Evolutionary conservation across 2,329 filamentous ascomycete species (phyloP).

Genomic region (Nemania sp.): DNA sequence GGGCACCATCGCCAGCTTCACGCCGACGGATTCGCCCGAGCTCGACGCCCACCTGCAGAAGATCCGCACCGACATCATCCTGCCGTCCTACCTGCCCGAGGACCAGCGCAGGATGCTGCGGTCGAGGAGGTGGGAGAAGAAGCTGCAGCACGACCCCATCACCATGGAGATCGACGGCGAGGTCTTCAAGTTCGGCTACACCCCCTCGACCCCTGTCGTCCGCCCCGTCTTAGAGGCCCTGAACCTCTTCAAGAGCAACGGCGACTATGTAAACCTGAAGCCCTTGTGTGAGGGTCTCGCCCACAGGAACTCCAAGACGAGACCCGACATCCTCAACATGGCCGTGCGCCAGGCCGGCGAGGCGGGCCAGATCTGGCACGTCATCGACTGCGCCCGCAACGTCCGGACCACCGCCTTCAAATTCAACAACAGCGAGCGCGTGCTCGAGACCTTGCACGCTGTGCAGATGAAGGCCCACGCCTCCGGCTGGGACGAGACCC

Average conservation of each 20-base stretch:
- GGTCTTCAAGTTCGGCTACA: conserved; percentile 54
- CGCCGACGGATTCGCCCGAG: conserved; percentile 53
- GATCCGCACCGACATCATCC: conserved; percentile 62
- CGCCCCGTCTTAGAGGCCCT: conserved; percentile 46
- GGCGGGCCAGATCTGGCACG: conserved; percentile 47
- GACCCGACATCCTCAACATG: conserved; percentile 40
- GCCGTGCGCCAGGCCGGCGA: conserved; percentile 47
- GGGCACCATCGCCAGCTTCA: conserved; percentile 50
- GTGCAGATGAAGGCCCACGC: conserved; percentile 49
- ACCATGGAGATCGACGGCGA: conserved; percentile 62
- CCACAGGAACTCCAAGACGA: conserved; percentile 47
- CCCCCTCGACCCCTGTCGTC: conserved; percentile 42
- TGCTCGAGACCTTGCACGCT: conserved; percentile 44
- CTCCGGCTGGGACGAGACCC: conserved; percentile 39
- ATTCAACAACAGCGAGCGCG: conserved; percentile 47
- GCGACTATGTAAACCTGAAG: conserved; percentile 57
- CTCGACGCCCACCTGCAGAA: conserved; percentile 56
- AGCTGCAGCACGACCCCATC: conserved; percentile 58
- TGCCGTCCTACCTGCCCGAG: conserved; percentile 61
- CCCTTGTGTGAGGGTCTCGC: conserved; percentile 55
- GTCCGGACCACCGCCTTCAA: conserved; percentile 50
- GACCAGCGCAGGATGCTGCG: conserved; percentile 59
- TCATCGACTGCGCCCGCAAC: conserved; percentile 56
- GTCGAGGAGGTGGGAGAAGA: conserved; percentile 49
- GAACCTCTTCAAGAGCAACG: conserved; percentile 49